These are phyloP conservation scores for Scutellaria baicalensis DNA, from an alignment of 257 asterid species.

Conservation along the genomic window DNA sequence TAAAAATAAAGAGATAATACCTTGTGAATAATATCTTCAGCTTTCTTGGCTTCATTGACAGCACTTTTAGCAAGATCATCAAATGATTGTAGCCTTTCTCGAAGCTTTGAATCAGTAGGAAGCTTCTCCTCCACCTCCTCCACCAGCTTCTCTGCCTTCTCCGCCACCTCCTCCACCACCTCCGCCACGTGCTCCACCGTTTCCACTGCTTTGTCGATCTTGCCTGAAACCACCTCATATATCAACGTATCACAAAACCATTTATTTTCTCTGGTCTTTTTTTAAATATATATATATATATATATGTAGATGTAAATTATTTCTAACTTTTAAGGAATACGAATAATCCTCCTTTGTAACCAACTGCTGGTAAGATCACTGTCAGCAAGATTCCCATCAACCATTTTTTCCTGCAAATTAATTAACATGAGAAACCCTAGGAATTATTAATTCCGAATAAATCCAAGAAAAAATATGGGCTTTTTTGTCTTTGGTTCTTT, in stretches of 20 bases:
- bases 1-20: slow-evolving; percentile 2
- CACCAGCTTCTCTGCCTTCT: slow-evolving; percentile 33
- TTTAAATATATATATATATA: background rate
- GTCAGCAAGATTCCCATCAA: slow-evolving; percentile 27
- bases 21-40: slow-evolving; percentile 39
- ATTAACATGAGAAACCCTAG: background rate
- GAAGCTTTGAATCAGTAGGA: slow-evolving; percentile 41
- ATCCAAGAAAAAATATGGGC: background rate
- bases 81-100: slow-evolving; percentile 24
- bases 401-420: slow-evolving; percentile 36
- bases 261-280: background rate
- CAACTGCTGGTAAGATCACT: slow-evolving; percentile 25
- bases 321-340: slow-evolving; percentile 24
- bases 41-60: slow-evolving; percentile 28
- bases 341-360: slow-evolving; percentile 25
- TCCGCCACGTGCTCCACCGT: slow-evolving; percentile 42
- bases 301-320: background rate
- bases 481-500: background rate
- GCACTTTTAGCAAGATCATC: slow-evolving; percentile 36
- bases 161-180: slow-evolving; percentile 48
- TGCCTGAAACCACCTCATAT: slow-evolving; percentile 8
- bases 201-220: slow-evolving; percentile 26
- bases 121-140: slow-evolving; percentile 42
- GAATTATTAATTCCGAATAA: background rate
- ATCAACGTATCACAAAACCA: background rate